A percentile compares a stretch with the other conserved stretches of the same genome.
Conservation (phyloP, 345 rosid species). For the Camelina sativa region DNA sequence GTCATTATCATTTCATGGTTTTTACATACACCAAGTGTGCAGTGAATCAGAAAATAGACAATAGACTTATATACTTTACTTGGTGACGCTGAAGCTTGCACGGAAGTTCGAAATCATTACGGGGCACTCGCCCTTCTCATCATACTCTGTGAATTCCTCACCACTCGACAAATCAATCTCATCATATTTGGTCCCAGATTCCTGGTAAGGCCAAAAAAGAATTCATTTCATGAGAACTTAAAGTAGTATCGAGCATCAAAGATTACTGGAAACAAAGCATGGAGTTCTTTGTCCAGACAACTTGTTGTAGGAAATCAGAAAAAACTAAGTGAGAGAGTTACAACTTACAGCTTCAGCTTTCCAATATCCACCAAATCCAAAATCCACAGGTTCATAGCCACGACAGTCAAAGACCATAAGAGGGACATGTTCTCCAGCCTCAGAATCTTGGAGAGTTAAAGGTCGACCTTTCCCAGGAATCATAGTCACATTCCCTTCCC, state of each 20-base stretch:
- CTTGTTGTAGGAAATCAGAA: background rate
- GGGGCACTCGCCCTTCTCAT: constrained; percentile 84
- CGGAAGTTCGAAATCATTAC: constrained; percentile 86
- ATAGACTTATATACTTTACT: constrained; percentile 44
- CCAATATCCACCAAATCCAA: constrained; percentile 69
- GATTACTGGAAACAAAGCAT: constrained; percentile 4
- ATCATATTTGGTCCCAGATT: constrained; percentile 68
- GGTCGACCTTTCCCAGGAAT: constrained; percentile 71
- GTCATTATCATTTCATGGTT: constrained; percentile 22
- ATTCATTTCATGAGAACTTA: background rate
- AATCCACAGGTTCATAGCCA: constrained; percentile 81
- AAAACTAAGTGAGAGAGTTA: background rate
- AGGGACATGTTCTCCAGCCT: constrained; percentile 68
- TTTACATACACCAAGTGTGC: constrained; percentile 39
- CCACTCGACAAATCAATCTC: constrained; percentile 69
- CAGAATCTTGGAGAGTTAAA: constrained; percentile 57
- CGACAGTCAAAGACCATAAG: constrained; percentile 87
- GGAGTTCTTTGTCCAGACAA: constrained; percentile 11
- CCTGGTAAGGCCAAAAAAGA: constrained; percentile 40
- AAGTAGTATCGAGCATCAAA: constrained; percentile 13
- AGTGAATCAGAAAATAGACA: constrained; percentile 6
- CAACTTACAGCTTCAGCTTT: constrained; percentile 81
- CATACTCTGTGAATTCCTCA: constrained; percentile 75
- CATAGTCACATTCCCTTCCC: constrained; percentile 87
- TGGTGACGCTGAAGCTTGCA: constrained; percentile 66